Conservation (phyloP, 352 stramenopile genomes). For the Pythium brassicae region DNA sequence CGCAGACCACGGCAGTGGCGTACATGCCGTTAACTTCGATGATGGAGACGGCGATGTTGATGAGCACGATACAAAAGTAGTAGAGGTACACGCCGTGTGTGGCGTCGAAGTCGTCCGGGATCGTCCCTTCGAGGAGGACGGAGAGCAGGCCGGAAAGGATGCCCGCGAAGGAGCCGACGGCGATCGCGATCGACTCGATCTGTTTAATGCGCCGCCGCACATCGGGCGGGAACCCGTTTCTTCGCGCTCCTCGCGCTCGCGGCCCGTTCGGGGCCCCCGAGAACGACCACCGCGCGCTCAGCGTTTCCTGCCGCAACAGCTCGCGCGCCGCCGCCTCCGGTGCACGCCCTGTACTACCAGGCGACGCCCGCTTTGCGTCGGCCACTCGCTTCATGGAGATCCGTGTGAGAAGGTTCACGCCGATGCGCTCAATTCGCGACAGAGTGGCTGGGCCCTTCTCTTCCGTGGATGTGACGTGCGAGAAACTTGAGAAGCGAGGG, state of each 20-base stretch:
- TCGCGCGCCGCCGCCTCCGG: background rate
- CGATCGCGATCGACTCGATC: constrained; percentile 27
- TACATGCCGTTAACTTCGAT: constrained; percentile 44
- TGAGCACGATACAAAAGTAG: constrained; percentile 26
- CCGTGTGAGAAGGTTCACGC: constrained; percentile 31
- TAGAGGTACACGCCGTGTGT: constrained; percentile 14
- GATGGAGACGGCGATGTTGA: constrained; percentile 47
- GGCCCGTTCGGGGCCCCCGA: background rate
- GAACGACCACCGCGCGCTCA: background rate
- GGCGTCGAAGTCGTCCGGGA: constrained; percentile 10
- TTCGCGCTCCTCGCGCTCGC: background rate
- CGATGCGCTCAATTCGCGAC: constrained; percentile 39
- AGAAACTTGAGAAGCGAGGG: background rate
- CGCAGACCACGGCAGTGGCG: constrained; percentile 27
- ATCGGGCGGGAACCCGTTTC: constrained; percentile 22
- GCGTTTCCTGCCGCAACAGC: background rate
- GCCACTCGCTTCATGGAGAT: constrained; percentile 33
- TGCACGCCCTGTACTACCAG: constrained; percentile 8
- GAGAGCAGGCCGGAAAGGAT: constrained; percentile 36
- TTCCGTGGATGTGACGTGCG: background rate
- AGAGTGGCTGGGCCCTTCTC: constrained; percentile 14
- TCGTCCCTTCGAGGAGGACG: constrained; percentile 24
- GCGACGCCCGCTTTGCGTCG: constrained; percentile 10
- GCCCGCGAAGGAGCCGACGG: constrained; percentile 19
- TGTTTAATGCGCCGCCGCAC: constrained; percentile 22